A percentile compares a stretch with the other conserved stretches of the same genome.
Conservation (phyloP, 768 basidiomycete genomes). For the Rhodocollybia butyracea region DNA sequence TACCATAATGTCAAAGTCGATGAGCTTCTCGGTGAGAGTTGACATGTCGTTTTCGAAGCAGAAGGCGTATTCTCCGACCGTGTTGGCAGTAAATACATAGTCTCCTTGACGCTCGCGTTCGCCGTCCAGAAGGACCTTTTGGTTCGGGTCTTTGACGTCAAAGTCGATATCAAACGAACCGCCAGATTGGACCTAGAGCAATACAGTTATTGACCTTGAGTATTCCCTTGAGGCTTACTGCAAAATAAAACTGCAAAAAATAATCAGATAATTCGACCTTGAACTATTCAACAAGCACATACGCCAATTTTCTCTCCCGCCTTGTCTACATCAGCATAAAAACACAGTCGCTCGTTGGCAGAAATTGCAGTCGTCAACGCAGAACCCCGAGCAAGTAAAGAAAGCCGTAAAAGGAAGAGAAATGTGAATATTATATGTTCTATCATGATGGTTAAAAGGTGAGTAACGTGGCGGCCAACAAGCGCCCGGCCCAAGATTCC, state of each 20-base stretch:
- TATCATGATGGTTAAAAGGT: background rate
- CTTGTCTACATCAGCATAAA: slow-evolving; percentile 96
- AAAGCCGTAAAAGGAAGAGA: slow-evolving; percentile 33
- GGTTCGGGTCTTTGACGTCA: slow-evolving; percentile 87
- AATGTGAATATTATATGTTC: slow-evolving; percentile 14
- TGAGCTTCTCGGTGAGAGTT: slow-evolving; percentile 88
- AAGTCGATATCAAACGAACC: slow-evolving; percentile 97
- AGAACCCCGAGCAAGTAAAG: slow-evolving; percentile 40
- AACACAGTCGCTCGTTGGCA: slow-evolving; percentile 84
- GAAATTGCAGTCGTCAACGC: slow-evolving; percentile 78
- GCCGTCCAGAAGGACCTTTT: slow-evolving; percentile 85
- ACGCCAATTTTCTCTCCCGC: slow-evolving; percentile 89
- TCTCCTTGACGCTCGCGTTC: slow-evolving; percentile 91
- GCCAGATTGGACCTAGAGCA: slow-evolving; percentile 91
- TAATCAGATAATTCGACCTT: slow-evolving; percentile 7
- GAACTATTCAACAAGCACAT: slow-evolving; percentile 25
- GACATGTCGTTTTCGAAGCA: slow-evolving; percentile 99
- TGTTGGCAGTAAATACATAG: slow-evolving; percentile 94
- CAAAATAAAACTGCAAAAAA: slow-evolving; percentile 87
- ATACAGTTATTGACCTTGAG: background rate
- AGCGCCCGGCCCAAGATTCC: too few relatives aligned
- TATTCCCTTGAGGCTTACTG: slow-evolving; percentile 48
- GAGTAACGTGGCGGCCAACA: background rate
- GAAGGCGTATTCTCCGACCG: slow-evolving; percentile 87
- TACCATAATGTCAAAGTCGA: slow-evolving; percentile 97